Base-by-base conservation (phyloP, 306 rosid genomes). In the Vigna reflexopilosa region DNA sequence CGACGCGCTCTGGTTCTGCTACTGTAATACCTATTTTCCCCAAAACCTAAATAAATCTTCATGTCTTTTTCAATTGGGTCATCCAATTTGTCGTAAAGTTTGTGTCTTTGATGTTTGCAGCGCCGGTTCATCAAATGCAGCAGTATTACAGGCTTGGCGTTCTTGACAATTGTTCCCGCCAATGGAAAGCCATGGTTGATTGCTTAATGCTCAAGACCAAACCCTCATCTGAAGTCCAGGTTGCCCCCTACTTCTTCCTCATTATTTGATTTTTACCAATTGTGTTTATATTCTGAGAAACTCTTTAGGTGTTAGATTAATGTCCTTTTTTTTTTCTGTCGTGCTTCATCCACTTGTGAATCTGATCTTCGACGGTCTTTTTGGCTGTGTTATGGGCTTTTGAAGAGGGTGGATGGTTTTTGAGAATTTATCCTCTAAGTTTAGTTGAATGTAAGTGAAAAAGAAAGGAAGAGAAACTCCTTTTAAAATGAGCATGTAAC, bases 41-140 rank as follows among this genome's bases (percentile, higher is more conserved):
- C 8, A 7, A 49, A 49, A 38, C 59, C 68, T 28, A 8, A 49
- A 62, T 17, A 8, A 49, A 62, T 72, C 40, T 2, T 26, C 14
- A 4, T 56, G 48, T 52, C 59, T 16, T 28, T 78, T 74, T n/a
- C 19, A 45, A 40, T 47, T 68, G 66, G 73, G 30, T 80, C 78
- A 22, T 78, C 22, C 52, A 32, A 50, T 2, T 14, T 52, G 54
- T 36, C 9, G 61, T 70, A 19, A 71, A 49, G 44, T 78, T 70
- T 54, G 61, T 22, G n/a, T 12, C 36, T 67, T 81, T 67, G 17
- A 48, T 55, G 40, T 67, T 16, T 83, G 80, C 91, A 91, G 98
- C 97, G 56, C 97, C 97, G 6, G 95, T 94, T 74, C 89, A 94
- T 88, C 97, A 94, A 84, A 73, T 94, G 97, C 90, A 92, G 86